Conservation (phyloP, 2,329 filamentous ascomycete species). For the Xylariaceae sp. region DNA sequence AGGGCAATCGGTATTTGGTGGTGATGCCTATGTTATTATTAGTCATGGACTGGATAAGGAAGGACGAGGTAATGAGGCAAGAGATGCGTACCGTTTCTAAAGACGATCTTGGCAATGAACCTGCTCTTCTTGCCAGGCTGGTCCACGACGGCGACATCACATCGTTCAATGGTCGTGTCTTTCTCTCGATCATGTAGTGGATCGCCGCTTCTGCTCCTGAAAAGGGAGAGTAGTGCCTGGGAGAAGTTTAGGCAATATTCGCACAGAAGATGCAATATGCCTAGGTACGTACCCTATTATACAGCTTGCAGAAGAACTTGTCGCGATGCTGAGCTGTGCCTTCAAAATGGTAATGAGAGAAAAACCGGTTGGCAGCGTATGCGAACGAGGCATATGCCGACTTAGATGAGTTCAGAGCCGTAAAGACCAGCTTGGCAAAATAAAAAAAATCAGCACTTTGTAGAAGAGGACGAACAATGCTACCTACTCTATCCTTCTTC, state of each 20-base stretch:
- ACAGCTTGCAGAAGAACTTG: constrained; percentile 74
- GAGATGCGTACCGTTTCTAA: constrained; percentile 62
- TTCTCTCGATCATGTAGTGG: constrained; percentile 59
- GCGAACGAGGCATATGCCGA: constrained; percentile 77
- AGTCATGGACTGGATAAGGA: constrained; percentile 10
- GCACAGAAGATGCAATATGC: not conserved
- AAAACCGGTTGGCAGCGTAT: constrained; percentile 69
- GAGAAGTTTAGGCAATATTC: not conserved
- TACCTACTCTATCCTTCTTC: constrained; percentile 65
- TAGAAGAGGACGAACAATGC: constrained; percentile 7
- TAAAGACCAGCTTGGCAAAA: constrained; percentile 64
- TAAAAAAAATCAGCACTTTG: constrained; percentile 8
- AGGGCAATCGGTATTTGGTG: constrained; percentile 76
- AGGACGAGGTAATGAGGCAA: not conserved
- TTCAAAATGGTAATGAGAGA: constrained; percentile 70
- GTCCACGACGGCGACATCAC: constrained; percentile 75
- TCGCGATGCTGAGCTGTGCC: constrained; percentile 54
- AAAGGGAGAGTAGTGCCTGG: constrained; percentile 71
- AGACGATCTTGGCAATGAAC: constrained; percentile 73
- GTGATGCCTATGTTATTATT: constrained; percentile 59
- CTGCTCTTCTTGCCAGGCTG: constrained; percentile 71
- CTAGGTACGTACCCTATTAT: constrained; percentile 68
- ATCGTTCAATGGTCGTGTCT: constrained; percentile 72
- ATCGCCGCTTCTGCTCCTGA: constrained; percentile 69
- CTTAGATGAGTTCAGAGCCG: constrained; percentile 77